phyloP scores from a whole-genome alignment of 768 basidiomycete species.

The Russula brevipes region DNA sequence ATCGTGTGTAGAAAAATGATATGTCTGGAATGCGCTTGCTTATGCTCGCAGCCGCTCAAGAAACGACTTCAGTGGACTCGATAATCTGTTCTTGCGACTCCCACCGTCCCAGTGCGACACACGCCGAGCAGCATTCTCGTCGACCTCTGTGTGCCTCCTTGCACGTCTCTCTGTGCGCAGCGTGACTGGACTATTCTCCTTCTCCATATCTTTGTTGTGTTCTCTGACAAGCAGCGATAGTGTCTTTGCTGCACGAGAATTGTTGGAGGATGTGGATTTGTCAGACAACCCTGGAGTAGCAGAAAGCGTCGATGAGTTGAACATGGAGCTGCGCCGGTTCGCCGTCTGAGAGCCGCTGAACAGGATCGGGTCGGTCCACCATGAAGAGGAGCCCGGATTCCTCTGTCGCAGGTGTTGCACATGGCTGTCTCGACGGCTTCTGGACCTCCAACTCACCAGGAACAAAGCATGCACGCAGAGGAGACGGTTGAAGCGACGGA shows the following conservation, averaged over 20 bases:
- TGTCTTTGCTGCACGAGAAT: conserved; percentile 15
- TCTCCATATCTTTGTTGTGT: conserved; percentile 11
- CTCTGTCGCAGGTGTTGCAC: not conserved
- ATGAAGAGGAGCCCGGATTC: not conserved
- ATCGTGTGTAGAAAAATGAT: not conserved
- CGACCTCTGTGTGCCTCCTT: conserved; percentile 6
- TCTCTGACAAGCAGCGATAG: conserved; percentile 19
- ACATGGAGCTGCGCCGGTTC: not conserved
- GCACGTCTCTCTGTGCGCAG: conserved; percentile 5
- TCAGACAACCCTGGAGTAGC: not conserved
- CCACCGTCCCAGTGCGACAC: conserved; percentile 3
- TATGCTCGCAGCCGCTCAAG: conserved; percentile 20
- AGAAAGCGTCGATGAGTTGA: not conserved
- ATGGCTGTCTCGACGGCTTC: not conserved
- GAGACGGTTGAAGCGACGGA: conserved; percentile 18
- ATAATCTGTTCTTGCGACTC: conserved; percentile 16
- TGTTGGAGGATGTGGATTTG: not conserved
- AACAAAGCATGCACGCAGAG: conserved; percentile 16
- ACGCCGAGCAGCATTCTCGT: conserved; percentile 24
- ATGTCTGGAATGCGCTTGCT: not conserved
- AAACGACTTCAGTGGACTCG: conserved; percentile 24
- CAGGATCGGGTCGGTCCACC: not conserved
- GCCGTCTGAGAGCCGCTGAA: not conserved
- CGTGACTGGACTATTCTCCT: conserved; percentile 22
- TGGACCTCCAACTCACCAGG: not conserved